A percentile compares a stretch with the other conserved stretches of the same genome.
These are phyloP conservation scores for Macadamia tetraphylla DNA, from an alignment of 164 flowering plant genomes.

Conservation along the genomic window DNA sequence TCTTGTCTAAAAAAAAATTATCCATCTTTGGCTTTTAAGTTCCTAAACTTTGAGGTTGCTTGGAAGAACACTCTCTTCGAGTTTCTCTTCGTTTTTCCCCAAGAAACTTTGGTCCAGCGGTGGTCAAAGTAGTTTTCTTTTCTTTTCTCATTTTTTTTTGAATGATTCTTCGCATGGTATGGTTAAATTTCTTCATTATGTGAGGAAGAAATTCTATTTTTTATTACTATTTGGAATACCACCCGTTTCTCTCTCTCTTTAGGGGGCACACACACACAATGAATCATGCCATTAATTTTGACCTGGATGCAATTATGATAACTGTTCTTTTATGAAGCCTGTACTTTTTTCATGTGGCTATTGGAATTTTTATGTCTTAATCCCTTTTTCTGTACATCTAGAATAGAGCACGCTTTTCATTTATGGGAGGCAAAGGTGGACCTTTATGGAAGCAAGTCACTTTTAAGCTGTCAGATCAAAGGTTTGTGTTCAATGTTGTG, in stretches of 20 bases:
- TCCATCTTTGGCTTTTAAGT: too few relatives aligned
- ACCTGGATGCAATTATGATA: too few relatives aligned
- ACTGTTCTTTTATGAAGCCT: not conserved
- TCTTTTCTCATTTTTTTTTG: not conserved
- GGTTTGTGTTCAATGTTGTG: slow-evolving; percentile 31
- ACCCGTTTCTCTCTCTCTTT: too few relatives aligned
- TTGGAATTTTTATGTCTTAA: not conserved
- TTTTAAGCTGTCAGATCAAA: slow-evolving; percentile 45
- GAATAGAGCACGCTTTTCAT: slow-evolving; percentile 93
- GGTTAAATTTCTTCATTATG: too few relatives aligned
- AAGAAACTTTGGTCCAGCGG: too few relatives aligned
- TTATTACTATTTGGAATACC: too few relatives aligned
- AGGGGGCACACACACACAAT: too few relatives aligned
- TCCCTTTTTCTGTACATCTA: slow-evolving; percentile 15
- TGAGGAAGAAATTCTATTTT: not conserved
- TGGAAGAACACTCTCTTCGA: too few relatives aligned
- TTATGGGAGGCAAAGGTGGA: slow-evolving; percentile 96
- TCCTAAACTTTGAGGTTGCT: too few relatives aligned
- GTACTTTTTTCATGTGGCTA: not conserved
- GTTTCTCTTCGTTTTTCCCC: too few relatives aligned
- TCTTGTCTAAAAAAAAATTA: too few relatives aligned
- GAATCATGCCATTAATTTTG: not conserved
- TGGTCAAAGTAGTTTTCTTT: too few relatives aligned
- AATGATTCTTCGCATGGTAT: not conserved
- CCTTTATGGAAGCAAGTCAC: slow-evolving; percentile 84